Percentiles rank a stretch among this genome's conserved stretches.
Conservation (phyloP, 2,329 filamentous ascomycete genomes). For the Cladosporium sp. region DNA sequence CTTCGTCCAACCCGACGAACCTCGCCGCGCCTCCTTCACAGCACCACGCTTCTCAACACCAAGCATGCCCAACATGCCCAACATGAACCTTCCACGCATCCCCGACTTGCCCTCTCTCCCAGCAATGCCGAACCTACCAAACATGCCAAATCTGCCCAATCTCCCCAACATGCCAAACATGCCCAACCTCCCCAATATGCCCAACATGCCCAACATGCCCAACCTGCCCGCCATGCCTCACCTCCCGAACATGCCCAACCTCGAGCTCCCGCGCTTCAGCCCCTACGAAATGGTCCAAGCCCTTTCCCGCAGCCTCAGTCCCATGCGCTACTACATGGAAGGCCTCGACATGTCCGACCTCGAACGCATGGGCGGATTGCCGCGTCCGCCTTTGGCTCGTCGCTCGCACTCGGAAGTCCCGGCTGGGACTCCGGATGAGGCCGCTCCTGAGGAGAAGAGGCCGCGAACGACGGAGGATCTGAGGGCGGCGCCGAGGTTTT, state of each 20-base stretch:
- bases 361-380: constrained; percentile 10
- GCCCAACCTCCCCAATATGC: constrained; percentile 30
- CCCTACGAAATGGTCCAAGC: constrained; percentile 51
- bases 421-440: constrained; percentile 17
- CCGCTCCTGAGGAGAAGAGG: constrained; percentile 21
- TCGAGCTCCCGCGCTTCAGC: constrained; percentile 44
- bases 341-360: constrained; percentile 33
- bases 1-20: constrained; percentile 36
- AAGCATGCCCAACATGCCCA: constrained; percentile 33
- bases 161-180: constrained; percentile 27
- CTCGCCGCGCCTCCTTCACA: constrained; percentile 25
- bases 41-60: constrained; percentile 34
- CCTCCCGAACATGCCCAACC: constrained; percentile 22
- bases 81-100: constrained; percentile 24
- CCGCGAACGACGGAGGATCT: constrained; percentile 27
- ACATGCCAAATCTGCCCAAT: constrained; percentile 34
- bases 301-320: constrained; percentile 47
- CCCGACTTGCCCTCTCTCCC: constrained; percentile 22
- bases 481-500: neutral
- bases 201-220: constrained; percentile 24
- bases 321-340: constrained; percentile 49
- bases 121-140: constrained; percentile 36
- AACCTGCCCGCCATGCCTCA: constrained; percentile 18
- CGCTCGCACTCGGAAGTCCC: constrained; percentile 36
- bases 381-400: constrained; percentile 26